Evolutionary conservation across 2,329 filamentous ascomycete species (phyloP).

Genomic region (Pestalotiopsis sp.): DNA sequence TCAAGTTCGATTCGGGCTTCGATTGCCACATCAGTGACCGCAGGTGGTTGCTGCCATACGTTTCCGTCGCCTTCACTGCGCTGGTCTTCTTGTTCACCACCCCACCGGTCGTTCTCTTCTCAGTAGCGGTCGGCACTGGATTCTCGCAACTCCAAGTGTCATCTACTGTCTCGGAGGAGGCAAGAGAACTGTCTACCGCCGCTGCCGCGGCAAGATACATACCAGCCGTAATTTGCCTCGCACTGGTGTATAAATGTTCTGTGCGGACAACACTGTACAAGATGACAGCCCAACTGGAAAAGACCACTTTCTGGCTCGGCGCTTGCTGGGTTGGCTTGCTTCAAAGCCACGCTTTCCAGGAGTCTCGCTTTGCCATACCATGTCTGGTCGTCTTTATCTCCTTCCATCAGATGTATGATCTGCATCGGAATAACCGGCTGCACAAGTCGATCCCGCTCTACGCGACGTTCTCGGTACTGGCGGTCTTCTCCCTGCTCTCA

Average conservation of each 20-base stretch:
- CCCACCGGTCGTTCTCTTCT: neutral
- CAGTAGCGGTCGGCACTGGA: slow-evolving; percentile 1
- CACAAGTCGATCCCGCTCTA: slow-evolving; percentile 63
- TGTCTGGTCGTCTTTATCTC: neutral
- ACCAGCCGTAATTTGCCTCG: slow-evolving; percentile 69
- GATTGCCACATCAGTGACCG: slow-evolving; percentile 5
- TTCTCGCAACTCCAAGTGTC: neutral
- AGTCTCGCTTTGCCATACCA: slow-evolving; percentile 50
- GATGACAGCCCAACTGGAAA: slow-evolving; percentile 67
- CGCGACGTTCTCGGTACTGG: slow-evolving; percentile 56
- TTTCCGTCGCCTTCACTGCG: slow-evolving; percentile 6
- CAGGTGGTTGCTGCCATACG: neutral
- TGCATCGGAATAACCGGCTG: neutral
- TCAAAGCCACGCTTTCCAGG: slow-evolving; percentile 68
- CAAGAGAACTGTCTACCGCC: neutral
- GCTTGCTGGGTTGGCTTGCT: slow-evolving; percentile 72
- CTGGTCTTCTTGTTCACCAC: slow-evolving; percentile 9
- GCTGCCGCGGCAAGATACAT: slow-evolving; percentile 53
- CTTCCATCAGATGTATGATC: neutral
- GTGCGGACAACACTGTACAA: slow-evolving; percentile 58
- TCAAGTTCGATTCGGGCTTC: slow-evolving; percentile 16
- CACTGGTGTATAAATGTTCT: slow-evolving; percentile 67
- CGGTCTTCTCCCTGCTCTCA: slow-evolving; percentile 53
- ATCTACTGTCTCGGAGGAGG: neutral
- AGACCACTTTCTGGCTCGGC: slow-evolving; percentile 71